A percentile compares a stretch with the other conserved stretches of the same genome.
Conservation (phyloP, 1,284 basidiomycete species). For the Apiotrichum domesticum region DNA sequence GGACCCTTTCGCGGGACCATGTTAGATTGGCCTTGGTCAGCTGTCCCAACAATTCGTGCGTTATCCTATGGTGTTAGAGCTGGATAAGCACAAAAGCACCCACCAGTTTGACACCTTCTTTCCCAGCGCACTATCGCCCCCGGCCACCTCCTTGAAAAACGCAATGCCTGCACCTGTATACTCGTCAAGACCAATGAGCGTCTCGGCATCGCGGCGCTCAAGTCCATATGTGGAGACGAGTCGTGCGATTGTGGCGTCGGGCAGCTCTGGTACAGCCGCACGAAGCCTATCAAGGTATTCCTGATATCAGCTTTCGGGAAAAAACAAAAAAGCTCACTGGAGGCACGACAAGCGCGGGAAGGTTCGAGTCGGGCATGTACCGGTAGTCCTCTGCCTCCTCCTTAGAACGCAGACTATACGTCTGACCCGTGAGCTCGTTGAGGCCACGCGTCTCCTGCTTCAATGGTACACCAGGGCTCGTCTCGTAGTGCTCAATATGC, state of each 20-base stretch:
- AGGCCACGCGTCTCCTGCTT: conserved; percentile 87
- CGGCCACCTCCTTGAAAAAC: conserved; percentile 66
- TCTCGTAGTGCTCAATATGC: conserved; percentile 39
- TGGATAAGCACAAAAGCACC: conserved; percentile 17
- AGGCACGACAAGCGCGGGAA: conserved; percentile 68
- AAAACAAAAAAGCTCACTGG: conserved; percentile 22
- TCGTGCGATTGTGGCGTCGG: conserved; percentile 59
- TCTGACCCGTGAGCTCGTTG: conserved; percentile 73
- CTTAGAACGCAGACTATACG: conserved; percentile 77
- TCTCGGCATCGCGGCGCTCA: conserved; percentile 61
- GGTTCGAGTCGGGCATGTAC: conserved; percentile 96
- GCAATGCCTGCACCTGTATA: conserved; percentile 52
- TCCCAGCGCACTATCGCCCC: conserved; percentile 30
- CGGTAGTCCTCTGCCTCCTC: conserved; percentile 93
- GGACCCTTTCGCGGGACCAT: conserved; percentile 61
- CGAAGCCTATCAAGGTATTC: conserved; percentile 57
- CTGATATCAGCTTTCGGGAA: conserved; percentile 44
- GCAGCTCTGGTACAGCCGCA: conserved; percentile 68
- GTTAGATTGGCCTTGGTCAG: conserved; percentile 57
- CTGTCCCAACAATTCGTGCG: conserved; percentile 75
- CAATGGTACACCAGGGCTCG: conserved; percentile 23
- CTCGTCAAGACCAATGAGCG: conserved; percentile 66
- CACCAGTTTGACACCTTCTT: conserved; percentile 81
- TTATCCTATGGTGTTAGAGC: conserved; percentile 57
- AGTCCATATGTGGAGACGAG: conserved; percentile 57